Evolutionary conservation across 495 filamentous ascomycete genomes (phyloP).

Genomic region (Talaromyces wortmannii): DNA sequence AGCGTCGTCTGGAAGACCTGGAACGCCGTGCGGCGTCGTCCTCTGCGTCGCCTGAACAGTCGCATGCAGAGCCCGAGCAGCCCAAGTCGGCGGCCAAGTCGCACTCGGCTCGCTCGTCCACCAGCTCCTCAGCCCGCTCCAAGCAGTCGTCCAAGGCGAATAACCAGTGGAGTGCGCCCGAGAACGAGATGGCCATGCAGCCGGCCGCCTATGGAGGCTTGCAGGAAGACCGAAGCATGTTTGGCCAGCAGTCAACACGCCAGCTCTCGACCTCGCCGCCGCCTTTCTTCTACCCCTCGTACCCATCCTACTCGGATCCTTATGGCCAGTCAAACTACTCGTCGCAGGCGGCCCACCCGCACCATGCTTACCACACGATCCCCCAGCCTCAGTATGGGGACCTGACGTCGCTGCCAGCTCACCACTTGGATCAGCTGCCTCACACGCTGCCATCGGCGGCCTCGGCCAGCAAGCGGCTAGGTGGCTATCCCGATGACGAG

Average conservation of each 20-base stretch:
- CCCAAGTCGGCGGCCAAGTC: constrained; percentile 32
- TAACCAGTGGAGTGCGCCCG: background rate
- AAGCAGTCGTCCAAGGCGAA: background rate
- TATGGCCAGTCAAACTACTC: constrained; percentile 59
- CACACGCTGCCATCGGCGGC: constrained; percentile 60
- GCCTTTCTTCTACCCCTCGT: constrained; percentile 66
- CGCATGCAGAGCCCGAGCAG: constrained; percentile 43
- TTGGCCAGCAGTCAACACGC: constrained; percentile 64
- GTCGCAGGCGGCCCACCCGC: constrained; percentile 14
- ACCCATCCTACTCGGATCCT: constrained; percentile 54
- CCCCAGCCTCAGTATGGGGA: constrained; percentile 46
- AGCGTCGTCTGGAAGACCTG: constrained; percentile 93
- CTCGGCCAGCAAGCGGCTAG: constrained; percentile 52
- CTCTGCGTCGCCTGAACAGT: constrained; percentile 64
- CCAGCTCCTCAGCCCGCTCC: background rate
- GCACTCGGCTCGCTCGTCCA: constrained; percentile 18
- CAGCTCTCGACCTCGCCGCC: constrained; percentile 65
- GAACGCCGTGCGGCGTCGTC: constrained; percentile 85
- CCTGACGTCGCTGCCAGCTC: constrained; percentile 41
- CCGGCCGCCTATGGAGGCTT: background rate
- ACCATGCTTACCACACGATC: constrained; percentile 60
- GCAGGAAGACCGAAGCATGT: constrained; percentile 26
- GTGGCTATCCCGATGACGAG: constrained; percentile 52
- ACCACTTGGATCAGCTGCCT: constrained; percentile 56
- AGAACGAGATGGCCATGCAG: background rate